Conservation (phyloP, 208 protist genomes). For the Acanthamoeba healyi region DNA sequence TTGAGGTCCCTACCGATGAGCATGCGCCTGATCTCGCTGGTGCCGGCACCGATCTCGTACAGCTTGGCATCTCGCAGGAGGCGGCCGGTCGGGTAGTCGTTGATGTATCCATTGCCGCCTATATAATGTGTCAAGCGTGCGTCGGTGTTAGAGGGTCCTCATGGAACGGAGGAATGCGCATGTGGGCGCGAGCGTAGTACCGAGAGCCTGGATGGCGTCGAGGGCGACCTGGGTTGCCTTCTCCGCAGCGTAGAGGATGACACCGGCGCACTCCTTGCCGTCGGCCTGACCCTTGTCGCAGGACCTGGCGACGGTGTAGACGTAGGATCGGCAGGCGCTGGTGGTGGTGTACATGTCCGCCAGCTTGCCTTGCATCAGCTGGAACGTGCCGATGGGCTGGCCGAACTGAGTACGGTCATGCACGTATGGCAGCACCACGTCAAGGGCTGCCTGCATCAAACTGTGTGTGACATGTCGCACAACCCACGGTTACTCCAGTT, state of each 20-base stretch:
- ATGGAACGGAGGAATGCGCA: too few relatives aligned
- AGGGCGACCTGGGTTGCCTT: conserved; percentile 95
- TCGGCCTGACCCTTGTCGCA: conserved; percentile 85
- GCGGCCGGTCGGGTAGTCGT: conserved; percentile 96
- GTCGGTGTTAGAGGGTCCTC: too few relatives aligned
- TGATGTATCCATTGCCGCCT: conserved; percentile 97
- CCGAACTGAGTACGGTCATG: conserved; percentile 94
- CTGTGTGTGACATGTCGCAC: too few relatives aligned
- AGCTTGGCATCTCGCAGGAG: conserved; percentile 97
- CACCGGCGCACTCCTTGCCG: conserved; percentile 92
- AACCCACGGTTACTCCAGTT: too few relatives aligned
- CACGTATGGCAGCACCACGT: conserved; percentile 92
- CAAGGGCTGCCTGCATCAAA: conserved; percentile 92
- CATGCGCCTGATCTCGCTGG: conserved; percentile 91
- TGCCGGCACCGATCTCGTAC: conserved; percentile 95
- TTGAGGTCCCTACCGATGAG: conserved; percentile 90
- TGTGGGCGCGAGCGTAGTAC: conserved; percentile 21
- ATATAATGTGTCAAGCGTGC: background rate
- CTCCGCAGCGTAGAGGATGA: conserved; percentile 95
- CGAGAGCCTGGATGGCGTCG: conserved; percentile 94
- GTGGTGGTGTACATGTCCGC: conserved; percentile 95
- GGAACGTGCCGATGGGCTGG: conserved; percentile 93
- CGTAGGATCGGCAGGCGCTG: conserved; percentile 93
- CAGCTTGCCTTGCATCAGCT: conserved; percentile 96
- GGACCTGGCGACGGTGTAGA: conserved; percentile 93